Evolutionary conservation across 2,329 filamentous ascomycete species (phyloP), one percentile per base, ranked within the genome.

Genomic region (Neurospora sp.): DNA sequence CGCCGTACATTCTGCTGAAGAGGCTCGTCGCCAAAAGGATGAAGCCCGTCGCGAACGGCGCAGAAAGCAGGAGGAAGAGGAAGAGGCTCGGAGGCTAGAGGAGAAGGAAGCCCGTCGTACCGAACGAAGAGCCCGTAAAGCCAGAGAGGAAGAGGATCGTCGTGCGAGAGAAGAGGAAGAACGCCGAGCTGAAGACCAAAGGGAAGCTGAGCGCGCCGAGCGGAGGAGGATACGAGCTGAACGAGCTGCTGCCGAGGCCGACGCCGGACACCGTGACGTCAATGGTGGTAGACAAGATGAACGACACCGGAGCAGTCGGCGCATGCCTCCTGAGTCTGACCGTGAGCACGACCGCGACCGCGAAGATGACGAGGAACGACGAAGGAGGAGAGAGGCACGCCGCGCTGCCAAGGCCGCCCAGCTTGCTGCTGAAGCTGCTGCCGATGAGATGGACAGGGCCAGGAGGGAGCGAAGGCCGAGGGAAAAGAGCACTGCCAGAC

Each of bases 81-180:
- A 82, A 1, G 86, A 88, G 74, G 81, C 82, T 38, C 82, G 83
- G 71, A 81, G 81, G 70, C 81, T 83, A 69, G 86, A 87, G 72
- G 87, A 90, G 70, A 88, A 86, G 73, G 86, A 89, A 68, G 84
- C 84, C 2, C 83, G 87, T 46, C 83, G 86, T 6, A 83, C 85
- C 8, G 88, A 88, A 72, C 81, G 85, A 11, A 83, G 83, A 36
- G 82, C 82, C 1, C 81, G 82, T 57, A 82, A 83, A 23, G 79
- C 82, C 68, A 80, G 81, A n/a, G 84, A 86, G 69, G 84, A 85
- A 39, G 79, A 79, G 1, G 84, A 86, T 66, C 83, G 83, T 23
- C 83, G 81, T 66, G 82, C 81, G n/a, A 77, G 78, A 17, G 84
- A 87, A 67, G 85, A 85, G 19, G 82, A 81, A 1, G 82, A 84